Base-by-base conservation (phyloP, 2,329 filamentous ascomycete genomes). In the Hypoxylon sp. region DNA sequence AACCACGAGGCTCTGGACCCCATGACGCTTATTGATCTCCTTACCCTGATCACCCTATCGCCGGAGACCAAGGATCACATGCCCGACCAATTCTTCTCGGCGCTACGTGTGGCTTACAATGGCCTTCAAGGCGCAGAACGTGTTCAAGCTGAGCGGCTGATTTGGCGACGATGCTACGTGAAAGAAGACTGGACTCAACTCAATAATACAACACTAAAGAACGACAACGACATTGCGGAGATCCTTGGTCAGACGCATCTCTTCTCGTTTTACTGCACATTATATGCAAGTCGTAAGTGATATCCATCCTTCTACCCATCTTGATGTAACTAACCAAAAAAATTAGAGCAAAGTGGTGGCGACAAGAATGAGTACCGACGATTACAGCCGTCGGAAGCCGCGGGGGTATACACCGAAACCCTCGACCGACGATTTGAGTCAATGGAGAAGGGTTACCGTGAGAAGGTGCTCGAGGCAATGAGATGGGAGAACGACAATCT, bases 81-180 rank as follows among this genome's bases (percentile, higher is more conserved):
- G n/a, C 73, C 82, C 81, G 77, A 85, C 58, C 90, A 93, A 66
- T 97, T 96, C 75, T 91, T 87, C 75, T 81, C 91, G 63, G 93
- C 93, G 20, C 82, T 97, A 17, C 81, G 84, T 72, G 85, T 84
- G 56, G 86, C 79, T 72, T 83, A 80, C 76, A 84, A 80, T 73
- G 87, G 80, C 68, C 84, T 82, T 70, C 82, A 76, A 70, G 81
- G 80, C 68, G 88, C 81, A 17, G 84, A 86, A n/a, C 82, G 85
- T 47, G 83, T 84, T 66, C 84, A 89, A 67, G 84, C 84, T 4
- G 82, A 83, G 74, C 79, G 81, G 15, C 79, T 88, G 39, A 91
- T 98, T 65, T 99, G 95, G 95, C 90, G 95, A 73, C 88, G 95
- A 56, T 90, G 93, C 64, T 91, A 91, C 72, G 85, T 94, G 68